These are phyloP conservation scores for Albatrellus ellisii DNA, from an alignment of 768 basidiomycete genomes.

Conservation along the genomic window DNA sequence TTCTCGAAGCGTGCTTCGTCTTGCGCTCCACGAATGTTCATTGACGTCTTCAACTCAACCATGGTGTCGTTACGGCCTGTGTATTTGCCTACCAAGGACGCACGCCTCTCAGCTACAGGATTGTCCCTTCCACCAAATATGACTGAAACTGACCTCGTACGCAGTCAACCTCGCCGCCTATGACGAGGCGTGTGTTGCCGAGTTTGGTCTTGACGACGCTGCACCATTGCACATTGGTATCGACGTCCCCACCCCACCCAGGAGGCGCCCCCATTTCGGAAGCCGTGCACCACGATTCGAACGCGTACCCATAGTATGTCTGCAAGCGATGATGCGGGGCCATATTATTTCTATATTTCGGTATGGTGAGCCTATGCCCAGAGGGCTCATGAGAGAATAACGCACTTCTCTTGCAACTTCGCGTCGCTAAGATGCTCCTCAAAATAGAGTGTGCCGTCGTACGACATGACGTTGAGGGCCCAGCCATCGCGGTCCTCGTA, in stretches of 20 bases:
- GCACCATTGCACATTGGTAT: conserved; percentile 89
- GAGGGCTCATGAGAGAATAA: background rate
- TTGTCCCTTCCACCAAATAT: background rate
- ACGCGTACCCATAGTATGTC: conserved; percentile 79
- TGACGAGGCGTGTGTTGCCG: conserved; percentile 53
- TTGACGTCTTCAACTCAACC: conserved; percentile 82
- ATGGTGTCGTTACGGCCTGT: conserved; percentile 51
- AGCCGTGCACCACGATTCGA: conserved; percentile 77
- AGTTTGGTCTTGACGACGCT: conserved; percentile 80
- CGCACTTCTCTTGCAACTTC: conserved; percentile 53
- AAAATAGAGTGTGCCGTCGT: conserved; percentile 58
- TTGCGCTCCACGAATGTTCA: conserved; percentile 45
- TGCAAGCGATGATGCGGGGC: conserved; percentile 48
- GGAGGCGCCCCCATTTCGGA: conserved; percentile 16
- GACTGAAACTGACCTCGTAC: conserved; percentile 42
- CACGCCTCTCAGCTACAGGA: background rate
- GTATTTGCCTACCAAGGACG: conserved; percentile 34
- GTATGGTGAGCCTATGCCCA: background rate
- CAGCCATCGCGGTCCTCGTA: conserved; percentile 73
- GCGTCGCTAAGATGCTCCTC: conserved; percentile 58
- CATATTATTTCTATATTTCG: conserved; percentile 42
- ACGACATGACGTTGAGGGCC: conserved; percentile 74
- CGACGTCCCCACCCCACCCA: conserved; percentile 71
- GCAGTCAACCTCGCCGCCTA: conserved; percentile 90
- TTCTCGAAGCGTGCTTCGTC: conserved; percentile 73